phyloP scores from a whole-genome alignment of 106 monocot genomes.

The Agapanthus africanus region DNA sequence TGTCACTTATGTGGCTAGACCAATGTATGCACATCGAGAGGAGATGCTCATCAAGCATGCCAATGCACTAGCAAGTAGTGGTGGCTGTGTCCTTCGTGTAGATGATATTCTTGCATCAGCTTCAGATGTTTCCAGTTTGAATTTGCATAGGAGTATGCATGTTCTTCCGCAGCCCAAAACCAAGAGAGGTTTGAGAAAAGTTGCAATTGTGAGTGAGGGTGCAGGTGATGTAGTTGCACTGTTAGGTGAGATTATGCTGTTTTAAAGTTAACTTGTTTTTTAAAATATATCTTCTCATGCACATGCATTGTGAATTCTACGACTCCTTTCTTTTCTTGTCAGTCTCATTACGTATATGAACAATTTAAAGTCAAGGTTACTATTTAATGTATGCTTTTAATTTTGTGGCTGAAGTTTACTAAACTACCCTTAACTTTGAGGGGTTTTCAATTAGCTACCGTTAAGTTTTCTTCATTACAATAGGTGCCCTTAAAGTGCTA shows the following conservation, averaged over 20 bases:
- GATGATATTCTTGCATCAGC: conserved; percentile 35
- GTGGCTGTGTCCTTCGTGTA: conserved; percentile 25
- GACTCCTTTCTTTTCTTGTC: no score
- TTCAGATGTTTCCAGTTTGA: background rate
- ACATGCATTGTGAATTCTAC: no score
- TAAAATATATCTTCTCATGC: background rate
- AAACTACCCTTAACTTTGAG: no score
- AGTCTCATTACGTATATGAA: no score
- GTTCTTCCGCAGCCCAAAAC: background rate
- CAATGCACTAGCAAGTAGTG: conserved; percentile 16
- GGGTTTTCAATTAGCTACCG: no score
- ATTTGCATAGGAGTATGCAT: background rate
- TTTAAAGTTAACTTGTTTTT: background rate
- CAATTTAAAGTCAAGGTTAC: no score
- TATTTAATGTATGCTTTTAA: no score
- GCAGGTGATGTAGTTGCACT: conserved; percentile 40
- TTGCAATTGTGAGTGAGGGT: conserved; percentile 70
- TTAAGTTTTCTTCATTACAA: no score
- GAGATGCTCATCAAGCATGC: conserved; percentile 58
- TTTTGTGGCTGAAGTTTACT: no score
- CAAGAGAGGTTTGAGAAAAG: conserved; percentile 21
- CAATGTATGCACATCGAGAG: conserved; percentile 43
- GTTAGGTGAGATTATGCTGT: conserved; percentile 32
- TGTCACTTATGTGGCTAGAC: conserved; percentile 37
- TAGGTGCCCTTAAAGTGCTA: no score